Evolutionary conservation across 2,329 filamentous ascomycete species (phyloP).

Genomic region (Pyricularia grisea): DNA sequence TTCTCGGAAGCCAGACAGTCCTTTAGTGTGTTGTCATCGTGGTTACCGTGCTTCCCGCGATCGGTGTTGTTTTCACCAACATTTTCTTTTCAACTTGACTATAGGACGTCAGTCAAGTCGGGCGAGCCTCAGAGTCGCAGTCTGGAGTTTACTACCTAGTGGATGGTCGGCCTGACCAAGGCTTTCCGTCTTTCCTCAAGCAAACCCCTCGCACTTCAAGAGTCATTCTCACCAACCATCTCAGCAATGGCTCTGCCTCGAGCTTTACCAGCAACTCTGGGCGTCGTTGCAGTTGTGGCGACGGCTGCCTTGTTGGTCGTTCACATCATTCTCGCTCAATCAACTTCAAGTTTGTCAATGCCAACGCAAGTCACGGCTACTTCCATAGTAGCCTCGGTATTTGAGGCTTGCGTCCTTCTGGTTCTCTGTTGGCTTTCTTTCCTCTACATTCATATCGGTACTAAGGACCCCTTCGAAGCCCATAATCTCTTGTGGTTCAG

Average conservation of each 20-base stretch:
- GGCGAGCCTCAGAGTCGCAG: background rate
- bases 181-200: background rate
- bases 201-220: background rate
- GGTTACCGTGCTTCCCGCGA: background rate
- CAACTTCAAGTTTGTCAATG: conserved; percentile 17
- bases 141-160: background rate
- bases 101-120: background rate
- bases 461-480: conserved; percentile 6
- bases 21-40: background rate
- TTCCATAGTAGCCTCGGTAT: conserved; percentile 26
- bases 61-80: background rate
- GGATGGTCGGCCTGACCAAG: background rate
- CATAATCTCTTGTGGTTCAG: conserved; percentile 25
- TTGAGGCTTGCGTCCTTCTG: conserved; percentile 27
- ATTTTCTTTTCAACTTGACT: background rate
- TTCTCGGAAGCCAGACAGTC: background rate
- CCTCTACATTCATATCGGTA: conserved; percentile 17
- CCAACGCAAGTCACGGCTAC: conserved; percentile 22
- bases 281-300: conserved; percentile 24
- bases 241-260: conserved; percentile 15
- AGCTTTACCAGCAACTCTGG: conserved; percentile 25
- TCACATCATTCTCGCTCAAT: conserved; percentile 28
- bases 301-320: conserved; percentile 29
- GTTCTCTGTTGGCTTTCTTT: conserved; percentile 22
- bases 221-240: background rate